Conservation (phyloP, 139 green algal genomes). For the Tetradesmus lagerheimii region DNA sequence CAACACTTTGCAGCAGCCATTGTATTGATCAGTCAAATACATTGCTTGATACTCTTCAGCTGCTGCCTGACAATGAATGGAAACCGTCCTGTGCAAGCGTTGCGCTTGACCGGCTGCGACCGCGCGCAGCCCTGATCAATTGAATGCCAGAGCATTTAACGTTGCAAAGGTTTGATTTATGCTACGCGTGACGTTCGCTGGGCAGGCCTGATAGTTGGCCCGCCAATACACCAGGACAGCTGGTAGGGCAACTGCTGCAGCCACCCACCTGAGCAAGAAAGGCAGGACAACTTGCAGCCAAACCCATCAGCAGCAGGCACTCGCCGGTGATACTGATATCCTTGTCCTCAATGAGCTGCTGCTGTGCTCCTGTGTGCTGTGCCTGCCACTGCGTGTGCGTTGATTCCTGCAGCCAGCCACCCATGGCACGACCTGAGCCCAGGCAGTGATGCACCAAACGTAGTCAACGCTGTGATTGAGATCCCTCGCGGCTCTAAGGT, state of each 20-base stretch:
- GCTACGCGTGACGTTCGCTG: neutral
- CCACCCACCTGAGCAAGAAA: neutral
- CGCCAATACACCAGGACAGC: neutral
- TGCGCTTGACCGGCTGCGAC: neutral
- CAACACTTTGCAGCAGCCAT: neutral
- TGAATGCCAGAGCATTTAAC: neutral
- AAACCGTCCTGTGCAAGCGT: neutral
- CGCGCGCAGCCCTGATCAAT: neutral
- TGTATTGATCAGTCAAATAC: neutral
- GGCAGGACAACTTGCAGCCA: neutral
- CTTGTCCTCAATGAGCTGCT: neutral
- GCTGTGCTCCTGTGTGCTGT: neutral
- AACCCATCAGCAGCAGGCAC: neutral
- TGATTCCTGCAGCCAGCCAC: slow-evolving; percentile 53
- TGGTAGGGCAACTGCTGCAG: neutral
- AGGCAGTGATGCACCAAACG: slow-evolving; percentile 77
- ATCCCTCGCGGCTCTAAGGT: slow-evolving; percentile 93
- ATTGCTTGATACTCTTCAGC: neutral
- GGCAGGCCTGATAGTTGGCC: neutral
- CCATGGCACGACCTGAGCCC: slow-evolving; percentile 87
- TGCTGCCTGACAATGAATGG: neutral
- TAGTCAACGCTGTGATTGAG: slow-evolving; percentile 92
- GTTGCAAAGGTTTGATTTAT: neutral
- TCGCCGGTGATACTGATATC: neutral
- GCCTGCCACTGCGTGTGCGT: neutral